phyloP scores from a whole-genome alignment of 1,284 basidiomycete genomes.

The Rhodotorula sp. region DNA sequence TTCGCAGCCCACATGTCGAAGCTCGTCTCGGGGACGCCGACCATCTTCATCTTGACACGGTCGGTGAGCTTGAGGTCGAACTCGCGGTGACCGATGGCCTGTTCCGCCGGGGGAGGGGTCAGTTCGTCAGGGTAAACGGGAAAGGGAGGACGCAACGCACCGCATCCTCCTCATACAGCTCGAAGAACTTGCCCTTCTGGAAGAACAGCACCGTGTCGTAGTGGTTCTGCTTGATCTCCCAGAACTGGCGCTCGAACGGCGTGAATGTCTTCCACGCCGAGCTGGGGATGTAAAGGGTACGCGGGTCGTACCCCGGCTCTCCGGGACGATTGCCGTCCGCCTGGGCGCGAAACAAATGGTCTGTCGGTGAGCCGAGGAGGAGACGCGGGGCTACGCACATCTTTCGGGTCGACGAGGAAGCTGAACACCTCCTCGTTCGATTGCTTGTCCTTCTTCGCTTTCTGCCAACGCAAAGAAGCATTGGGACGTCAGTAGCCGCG shows the following conservation, averaged over 20 bases:
- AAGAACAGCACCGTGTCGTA: slow-evolving; percentile 80
- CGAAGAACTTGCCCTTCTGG: slow-evolving; percentile 75
- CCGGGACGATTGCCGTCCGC: slow-evolving; percentile 79
- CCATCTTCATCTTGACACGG: slow-evolving; percentile 98
- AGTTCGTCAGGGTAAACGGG: neutral
- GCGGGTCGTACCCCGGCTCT: slow-evolving; percentile 86
- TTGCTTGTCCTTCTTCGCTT: slow-evolving; percentile 73
- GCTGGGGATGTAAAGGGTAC: slow-evolving; percentile 81
- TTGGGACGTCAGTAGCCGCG: neutral
- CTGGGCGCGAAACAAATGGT: slow-evolving; percentile 53
- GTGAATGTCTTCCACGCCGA: slow-evolving; percentile 82
- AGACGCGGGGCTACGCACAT: slow-evolving; percentile 56
- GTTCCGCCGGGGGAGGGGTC: neutral
- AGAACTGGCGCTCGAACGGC: slow-evolving; percentile 96
- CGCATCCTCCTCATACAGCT: slow-evolving; percentile 87
- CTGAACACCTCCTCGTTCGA: slow-evolving; percentile 75
- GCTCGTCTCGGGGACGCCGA: slow-evolving; percentile 86
- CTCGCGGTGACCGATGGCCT: slow-evolving; percentile 77
- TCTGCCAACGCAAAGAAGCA: neutral
- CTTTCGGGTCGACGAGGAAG: slow-evolving; percentile 75
- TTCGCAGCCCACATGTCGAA: slow-evolving; percentile 91
- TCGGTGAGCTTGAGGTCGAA: slow-evolving; percentile 90
- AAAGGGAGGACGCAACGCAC: slow-evolving; percentile 38
- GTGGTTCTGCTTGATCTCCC: slow-evolving; percentile 93
- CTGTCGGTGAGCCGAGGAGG: neutral